phyloP scores from a whole-genome alignment of 2,329 filamentous ascomycete genomes.

The Colletotrichum liaoningense region DNA sequence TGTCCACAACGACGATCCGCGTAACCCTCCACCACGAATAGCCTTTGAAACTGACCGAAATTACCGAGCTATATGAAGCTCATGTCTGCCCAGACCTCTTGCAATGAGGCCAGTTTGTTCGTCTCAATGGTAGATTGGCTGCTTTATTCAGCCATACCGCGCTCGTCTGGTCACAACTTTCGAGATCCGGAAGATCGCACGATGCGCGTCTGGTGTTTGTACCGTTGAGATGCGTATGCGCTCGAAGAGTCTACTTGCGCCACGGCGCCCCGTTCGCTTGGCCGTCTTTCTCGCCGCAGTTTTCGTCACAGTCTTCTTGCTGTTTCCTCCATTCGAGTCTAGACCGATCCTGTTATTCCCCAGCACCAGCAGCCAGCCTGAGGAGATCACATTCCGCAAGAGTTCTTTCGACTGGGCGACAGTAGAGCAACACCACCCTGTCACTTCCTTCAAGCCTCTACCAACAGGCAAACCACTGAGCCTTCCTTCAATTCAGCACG shows the following conservation, averaged over 20 bases:
- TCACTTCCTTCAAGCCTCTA: conserved; percentile 44
- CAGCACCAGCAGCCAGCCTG: not conserved
- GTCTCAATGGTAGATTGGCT: not conserved
- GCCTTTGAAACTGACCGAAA: not conserved
- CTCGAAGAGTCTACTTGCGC: not conserved
- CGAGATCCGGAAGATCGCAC: not conserved
- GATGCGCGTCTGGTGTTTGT: not conserved
- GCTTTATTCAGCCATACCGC: not conserved
- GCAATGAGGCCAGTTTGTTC: not conserved
- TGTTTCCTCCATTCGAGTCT: not conserved
- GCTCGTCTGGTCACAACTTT: not conserved
- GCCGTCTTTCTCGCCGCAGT: not conserved
- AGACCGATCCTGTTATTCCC: not conserved
- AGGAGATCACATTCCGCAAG: conserved; percentile 36
- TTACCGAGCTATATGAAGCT: conserved; percentile 4
- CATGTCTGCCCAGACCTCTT: not conserved
- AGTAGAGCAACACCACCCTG: conserved; percentile 42
- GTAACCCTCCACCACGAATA: conserved; percentile 26
- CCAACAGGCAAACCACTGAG: conserved; percentile 41
- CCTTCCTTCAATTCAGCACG: conserved; percentile 45
- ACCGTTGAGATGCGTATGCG: not conserved
- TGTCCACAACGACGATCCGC: not conserved
- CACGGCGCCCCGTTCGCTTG: not conserved
- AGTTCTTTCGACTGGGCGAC: conserved; percentile 47
- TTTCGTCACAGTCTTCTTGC: not conserved